Percentiles rank a stretch among this genome's conserved stretches.
Evolutionary conservation across 208 protist genomes (phyloP).

Genomic region (Crithidia fasciculata): DNA sequence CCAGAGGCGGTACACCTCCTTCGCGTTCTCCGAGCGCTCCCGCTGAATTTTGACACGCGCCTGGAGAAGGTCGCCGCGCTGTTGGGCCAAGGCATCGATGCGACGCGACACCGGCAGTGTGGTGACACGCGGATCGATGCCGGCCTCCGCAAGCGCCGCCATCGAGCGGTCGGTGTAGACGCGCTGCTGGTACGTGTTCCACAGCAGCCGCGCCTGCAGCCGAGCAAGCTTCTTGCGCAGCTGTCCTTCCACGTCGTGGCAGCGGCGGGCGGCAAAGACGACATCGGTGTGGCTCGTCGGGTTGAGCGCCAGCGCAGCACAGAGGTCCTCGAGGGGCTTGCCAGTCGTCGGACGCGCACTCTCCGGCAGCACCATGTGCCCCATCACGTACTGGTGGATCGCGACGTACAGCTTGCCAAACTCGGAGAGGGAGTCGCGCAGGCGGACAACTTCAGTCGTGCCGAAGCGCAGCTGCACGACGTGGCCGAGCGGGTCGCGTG

Average conservation of each 20-base stretch:
- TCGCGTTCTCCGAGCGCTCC: conserved; percentile 78
- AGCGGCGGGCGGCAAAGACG: conserved; percentile 63
- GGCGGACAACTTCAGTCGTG: conserved; percentile 48
- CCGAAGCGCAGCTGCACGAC: conserved; percentile 78
- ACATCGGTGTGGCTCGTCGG: conserved; percentile 59
- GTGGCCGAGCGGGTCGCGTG: conserved; percentile 71
- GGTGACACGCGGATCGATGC: conserved; percentile 68
- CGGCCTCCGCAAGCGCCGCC: conserved; percentile 53
- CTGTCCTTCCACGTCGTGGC: conserved; percentile 60
- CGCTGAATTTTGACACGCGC: conserved; percentile 50
- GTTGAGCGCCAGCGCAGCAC: conserved; percentile 63
- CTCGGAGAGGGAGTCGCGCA: conserved; percentile 69
- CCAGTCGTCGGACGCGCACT: conserved; percentile 56
- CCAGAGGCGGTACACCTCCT: conserved; percentile 84
- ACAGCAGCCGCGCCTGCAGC: conserved; percentile 59
- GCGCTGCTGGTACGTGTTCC: conserved; percentile 74
- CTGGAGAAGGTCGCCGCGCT: conserved; percentile 46
- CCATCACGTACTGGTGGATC: conserved; percentile 67
- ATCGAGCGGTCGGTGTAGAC: conserved; percentile 68
- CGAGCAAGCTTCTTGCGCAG: conserved; percentile 53
- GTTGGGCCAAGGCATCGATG: conserved; percentile 68
- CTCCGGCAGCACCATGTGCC: conserved; percentile 48
- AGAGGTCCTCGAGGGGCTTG: conserved; percentile 51
- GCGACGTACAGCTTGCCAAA: conserved; percentile 73
- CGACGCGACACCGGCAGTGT: conserved; percentile 60